Evolutionary conservation across 352 stramenopile species (phyloP), one percentile per base, ranked within the genome.

Genomic region (Phytophthora crassamura): DNA sequence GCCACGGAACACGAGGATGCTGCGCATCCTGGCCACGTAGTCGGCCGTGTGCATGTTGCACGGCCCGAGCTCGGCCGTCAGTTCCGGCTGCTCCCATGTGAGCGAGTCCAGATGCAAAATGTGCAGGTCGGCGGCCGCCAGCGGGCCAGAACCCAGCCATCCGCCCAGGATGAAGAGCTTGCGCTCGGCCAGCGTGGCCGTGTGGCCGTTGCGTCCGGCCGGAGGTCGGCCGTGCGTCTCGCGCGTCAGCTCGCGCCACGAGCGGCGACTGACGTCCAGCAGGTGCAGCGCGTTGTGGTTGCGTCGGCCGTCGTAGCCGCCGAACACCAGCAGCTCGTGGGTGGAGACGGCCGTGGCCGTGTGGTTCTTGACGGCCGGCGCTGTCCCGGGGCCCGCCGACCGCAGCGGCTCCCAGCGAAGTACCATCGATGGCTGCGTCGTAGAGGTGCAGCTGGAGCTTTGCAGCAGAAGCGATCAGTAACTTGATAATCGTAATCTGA

Each of bases 31-130:
- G 6, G 82, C 67, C 5, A 98, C 77, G 59, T 93, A 99, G 69
- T 99, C 95, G 7, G 94, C 93, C n/a, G 92, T 98, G 80, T 99
- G 96, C 95, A 99, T 98, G 72, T 99, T 99, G 72, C 96, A 99
- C 11, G 95, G 93, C 4, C 96, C 95, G 0, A 86, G 84, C 1
- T 72, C 68, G 15, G 63, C 59, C n/a, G 72, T 75, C 15, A 74
- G 67, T 18, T 75, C 65, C 18, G 82, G 80, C 50, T 90, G 69
- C 30, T 74, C 61, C 88, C 88, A 94, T 0, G 67, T 78, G 59
- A 91, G 80, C 32, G 76, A 68, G 9, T 84, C 78, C 30, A 98
- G 74, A 49, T 98, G 82, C 22, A 99, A 69, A 20, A 98, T 85
- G 66, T 98, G 91, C 74, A 97, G 83, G 67, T 99, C 95, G 40